Evolutionary conservation across 2,329 filamentous ascomycete genomes (phyloP), one percentile per base, ranked within the genome.

Genomic region (Phialocephala sp.): DNA sequence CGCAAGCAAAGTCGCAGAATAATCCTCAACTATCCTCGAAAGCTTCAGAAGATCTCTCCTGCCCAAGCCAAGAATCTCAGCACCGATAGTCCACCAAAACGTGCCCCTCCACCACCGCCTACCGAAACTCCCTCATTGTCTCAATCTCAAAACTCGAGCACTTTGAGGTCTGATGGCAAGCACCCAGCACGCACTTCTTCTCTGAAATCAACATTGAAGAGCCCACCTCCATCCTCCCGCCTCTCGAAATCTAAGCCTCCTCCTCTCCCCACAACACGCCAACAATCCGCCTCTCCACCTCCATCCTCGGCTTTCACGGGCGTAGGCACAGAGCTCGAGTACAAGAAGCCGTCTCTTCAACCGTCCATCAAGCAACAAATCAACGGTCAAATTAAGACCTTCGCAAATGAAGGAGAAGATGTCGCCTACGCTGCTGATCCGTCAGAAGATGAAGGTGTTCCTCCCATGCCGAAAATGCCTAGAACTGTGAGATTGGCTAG

Each of bases 401-500:
- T 32, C 27, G 27, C 27, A 32, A 6, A 39, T 24, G 15, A 45
- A 55, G 15, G 36, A 18, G n/a, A 37, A 60, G 6, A 60, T 39
- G 1, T 36, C 24, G 36, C 60, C 8, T 64, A 69, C 45, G 63
- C 35, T 55, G 65, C 52, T 9, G 60, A 63, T 36, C 60, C 64
- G 27, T 24, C 54, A 9, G 39, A 39, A 12, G 64, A 65, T 41
- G 47, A 63, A 27, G 63, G 68, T 27, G 64, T 72, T 12, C 70
- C 72, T 32, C 71, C 72, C 15, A 63, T 72, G 52, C 74, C 73
- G 4, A 68, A 65, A 27, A 65, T 75, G 58, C 74, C 74, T 8
- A 71, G 68, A 32, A 58, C 60, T 24, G 62, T 75, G n/a, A 56
- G 68, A 20, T 45, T 73, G 12, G 60, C 67, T 3, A 73, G 64